Percentiles rank a stretch among this genome's conserved stretches.
phyloP scores from a whole-genome alignment of 148 eudicot genomes.

The Vaccinium darrowii region DNA sequence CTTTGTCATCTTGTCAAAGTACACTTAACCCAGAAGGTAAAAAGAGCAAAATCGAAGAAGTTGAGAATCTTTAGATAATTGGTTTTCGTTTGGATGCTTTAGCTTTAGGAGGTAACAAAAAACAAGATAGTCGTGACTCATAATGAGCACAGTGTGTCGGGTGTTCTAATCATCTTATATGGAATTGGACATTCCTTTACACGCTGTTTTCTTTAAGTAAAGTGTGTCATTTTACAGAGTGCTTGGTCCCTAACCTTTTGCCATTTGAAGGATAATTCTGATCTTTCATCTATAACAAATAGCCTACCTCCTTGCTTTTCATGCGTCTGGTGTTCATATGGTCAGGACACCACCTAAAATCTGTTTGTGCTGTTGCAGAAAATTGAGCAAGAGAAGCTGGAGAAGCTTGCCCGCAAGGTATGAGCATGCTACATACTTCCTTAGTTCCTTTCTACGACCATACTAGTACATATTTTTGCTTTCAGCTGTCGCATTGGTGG shows the following conservation, averaged over 20 bases:
- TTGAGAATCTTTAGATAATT: not conserved
- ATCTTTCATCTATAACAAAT: not conserved
- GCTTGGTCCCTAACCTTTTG: not conserved
- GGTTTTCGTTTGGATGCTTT: not conserved
- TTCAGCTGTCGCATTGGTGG: not conserved
- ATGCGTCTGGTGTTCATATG: not conserved
- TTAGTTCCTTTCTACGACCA: constrained; percentile 28
- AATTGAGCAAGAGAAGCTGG: constrained; percentile 87
- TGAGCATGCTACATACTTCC: not conserved
- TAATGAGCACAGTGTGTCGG: not conserved
- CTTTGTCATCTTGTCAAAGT: not conserved
- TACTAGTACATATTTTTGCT: not conserved
- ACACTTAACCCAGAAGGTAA: not conserved
- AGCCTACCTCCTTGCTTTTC: not conserved
- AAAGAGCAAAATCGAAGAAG: not conserved
- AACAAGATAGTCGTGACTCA: not conserved
- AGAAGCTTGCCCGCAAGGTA: constrained; percentile 46
- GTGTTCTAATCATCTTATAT: not conserved
- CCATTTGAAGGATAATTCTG: not conserved
- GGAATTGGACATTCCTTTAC: not conserved
- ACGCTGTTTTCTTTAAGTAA: not conserved
- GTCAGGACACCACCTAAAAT: not conserved
- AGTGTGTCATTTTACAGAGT: not conserved
- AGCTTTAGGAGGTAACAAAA: not conserved
- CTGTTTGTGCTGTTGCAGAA: constrained; percentile 46